These are phyloP conservation scores for Cryptococcus sp. DNA, from an alignment of 1,284 basidiomycete species.

Conservation along the genomic window DNA sequence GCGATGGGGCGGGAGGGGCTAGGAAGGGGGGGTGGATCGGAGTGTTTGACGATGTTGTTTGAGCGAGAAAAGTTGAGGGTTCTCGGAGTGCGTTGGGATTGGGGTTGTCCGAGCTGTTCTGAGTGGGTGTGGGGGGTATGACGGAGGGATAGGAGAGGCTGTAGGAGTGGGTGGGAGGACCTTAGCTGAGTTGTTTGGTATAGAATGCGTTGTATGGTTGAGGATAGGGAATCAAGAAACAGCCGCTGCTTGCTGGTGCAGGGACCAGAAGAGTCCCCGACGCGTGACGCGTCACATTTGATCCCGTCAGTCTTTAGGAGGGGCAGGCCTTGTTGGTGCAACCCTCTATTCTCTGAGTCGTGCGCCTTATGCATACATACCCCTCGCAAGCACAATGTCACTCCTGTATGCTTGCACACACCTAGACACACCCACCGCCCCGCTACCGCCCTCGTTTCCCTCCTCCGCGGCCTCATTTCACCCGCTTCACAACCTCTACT, in stretches of 20 bases:
- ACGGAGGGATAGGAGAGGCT: background rate
- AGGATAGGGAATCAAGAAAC: background rate
- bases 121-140: background rate
- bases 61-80: background rate
- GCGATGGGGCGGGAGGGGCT: background rate
- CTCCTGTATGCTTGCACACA: constrained; percentile 51
- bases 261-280: background rate
- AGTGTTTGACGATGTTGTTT: background rate
- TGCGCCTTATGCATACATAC: no score
- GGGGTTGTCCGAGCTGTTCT: no score
- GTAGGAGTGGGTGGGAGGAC: background rate
- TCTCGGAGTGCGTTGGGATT: background rate
- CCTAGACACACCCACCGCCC: constrained; percentile 49
- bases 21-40: background rate
- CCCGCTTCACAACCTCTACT: constrained; percentile 79
- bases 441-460: constrained; percentile 63
- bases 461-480: constrained; percentile 77
- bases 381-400: constrained; percentile 17
- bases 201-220: background rate
- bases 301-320: no score
- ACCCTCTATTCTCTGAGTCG: no score
- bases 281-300: background rate
- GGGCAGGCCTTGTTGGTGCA: no score
- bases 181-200: background rate
- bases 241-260: background rate